Conservation (phyloP, 345 rosid species). For the Arabidopsis arenosa region DNA sequence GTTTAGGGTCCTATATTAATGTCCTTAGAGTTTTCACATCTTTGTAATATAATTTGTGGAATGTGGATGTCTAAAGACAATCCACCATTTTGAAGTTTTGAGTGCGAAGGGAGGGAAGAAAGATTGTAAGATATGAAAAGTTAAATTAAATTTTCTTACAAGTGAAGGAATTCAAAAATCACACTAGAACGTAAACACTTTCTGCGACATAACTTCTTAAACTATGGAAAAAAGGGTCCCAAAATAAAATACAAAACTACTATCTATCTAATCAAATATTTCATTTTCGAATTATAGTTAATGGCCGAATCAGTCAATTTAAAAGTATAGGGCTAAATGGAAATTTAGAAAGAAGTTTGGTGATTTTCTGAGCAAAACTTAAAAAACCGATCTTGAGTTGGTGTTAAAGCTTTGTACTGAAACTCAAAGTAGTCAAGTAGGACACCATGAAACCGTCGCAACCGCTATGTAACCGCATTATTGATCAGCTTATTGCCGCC, state of each 20-base stretch:
- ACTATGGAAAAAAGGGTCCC: no score
- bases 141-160: not conserved
- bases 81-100: slow-evolving; percentile 23
- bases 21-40: not conserved
- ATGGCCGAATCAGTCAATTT: not conserved
- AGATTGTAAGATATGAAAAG: slow-evolving; percentile 2
- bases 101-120: slow-evolving; percentile 2
- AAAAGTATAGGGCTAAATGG: slow-evolving; percentile 4
- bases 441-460: slow-evolving; percentile 40
- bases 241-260: no score
- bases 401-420: not conserved
- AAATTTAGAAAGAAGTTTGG: not conserved
- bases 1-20: slow-evolving; percentile 5
- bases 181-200: no score
- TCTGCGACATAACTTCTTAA: no score
- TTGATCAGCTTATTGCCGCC: slow-evolving; percentile 53
- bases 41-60: slow-evolving; percentile 7
- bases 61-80: slow-evolving; percentile 17
- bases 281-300: no score
- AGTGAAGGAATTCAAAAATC: no score
- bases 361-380: no score
- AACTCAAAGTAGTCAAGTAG: slow-evolving; percentile 10
- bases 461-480: slow-evolving; percentile 31
- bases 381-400: not conserved
- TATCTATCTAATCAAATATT: no score